A percentile compares a stretch with the other conserved stretches of the same genome.
These are phyloP conservation scores for Gilbertella persicaria DNA, from an alignment of 371 early-diverging fungal species.

Conservation along the genomic window DNA sequence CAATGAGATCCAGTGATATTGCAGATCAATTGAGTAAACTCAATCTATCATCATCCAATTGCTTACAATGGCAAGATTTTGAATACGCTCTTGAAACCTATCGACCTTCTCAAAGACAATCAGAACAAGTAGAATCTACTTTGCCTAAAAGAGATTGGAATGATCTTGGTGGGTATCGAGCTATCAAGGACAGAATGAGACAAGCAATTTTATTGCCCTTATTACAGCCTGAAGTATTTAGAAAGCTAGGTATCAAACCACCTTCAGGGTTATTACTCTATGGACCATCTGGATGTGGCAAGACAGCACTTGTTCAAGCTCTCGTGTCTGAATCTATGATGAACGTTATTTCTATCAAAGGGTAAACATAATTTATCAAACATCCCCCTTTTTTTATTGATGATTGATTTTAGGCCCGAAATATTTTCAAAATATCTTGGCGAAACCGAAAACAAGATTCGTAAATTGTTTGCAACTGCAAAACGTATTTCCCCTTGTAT, in stretches of 20 bases:
- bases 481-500: conserved; percentile 84
- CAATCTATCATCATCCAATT: background rate
- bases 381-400: too few species aligned
- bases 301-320: conserved; percentile 80
- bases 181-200: conserved; percentile 67
- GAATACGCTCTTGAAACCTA: conserved; percentile 46
- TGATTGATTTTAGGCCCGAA: conserved; percentile 56
- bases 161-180: conserved; percentile 54
- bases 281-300: conserved; percentile 91
- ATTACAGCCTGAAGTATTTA: conserved; percentile 60
- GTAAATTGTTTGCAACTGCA: conserved; percentile 84
- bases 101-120: conserved; percentile 52
- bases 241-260: conserved; percentile 69
- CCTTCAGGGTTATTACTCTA: conserved; percentile 82
- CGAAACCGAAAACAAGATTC: conserved; percentile 84
- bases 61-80: conserved; percentile 41
- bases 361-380: conserved; percentile 39
- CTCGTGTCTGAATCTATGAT: conserved; percentile 68
- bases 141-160: conserved; percentile 45
- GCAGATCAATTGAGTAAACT: conserved; percentile 14
- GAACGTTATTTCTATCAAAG: conserved; percentile 79
- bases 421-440: conserved; percentile 89
- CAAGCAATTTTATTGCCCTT: conserved; percentile 77
- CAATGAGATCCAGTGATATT: conserved; percentile 26
- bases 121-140: conserved; percentile 50